Percentiles rank a stretch among this genome's conserved stretches.
Evolutionary conservation across 2,329 filamentous ascomycete species (phyloP).

Genomic region (Dactylonectria macrodidyma): DNA sequence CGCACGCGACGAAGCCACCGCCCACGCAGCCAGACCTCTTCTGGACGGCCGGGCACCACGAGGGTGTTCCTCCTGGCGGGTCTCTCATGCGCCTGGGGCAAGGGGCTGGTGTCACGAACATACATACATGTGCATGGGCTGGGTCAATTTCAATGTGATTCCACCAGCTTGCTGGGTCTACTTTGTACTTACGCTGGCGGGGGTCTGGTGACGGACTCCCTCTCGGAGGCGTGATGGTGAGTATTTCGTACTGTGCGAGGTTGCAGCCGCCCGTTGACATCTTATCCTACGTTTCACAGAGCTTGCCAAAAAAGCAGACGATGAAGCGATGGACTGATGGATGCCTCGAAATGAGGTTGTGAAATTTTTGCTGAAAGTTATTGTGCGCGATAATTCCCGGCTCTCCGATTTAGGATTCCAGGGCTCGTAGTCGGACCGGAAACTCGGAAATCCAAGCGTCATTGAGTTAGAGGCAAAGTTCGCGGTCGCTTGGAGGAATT

Average conservation of each 20-base stretch:
- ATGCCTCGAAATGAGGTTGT: background rate
- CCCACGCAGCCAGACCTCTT: conserved; percentile 23
- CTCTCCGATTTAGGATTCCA: conserved; percentile 18
- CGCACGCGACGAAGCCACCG: conserved; percentile 20
- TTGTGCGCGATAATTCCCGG: conserved; percentile 12
- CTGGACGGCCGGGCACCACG: conserved; percentile 21
- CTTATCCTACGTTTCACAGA: background rate
- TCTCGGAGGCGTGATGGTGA: conserved; percentile 15
- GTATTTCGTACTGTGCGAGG: conserved; percentile 25
- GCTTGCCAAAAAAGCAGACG: background rate
- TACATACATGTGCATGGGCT: conserved; percentile 14
- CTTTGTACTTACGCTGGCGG: too few species aligned
- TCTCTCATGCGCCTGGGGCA: conserved; percentile 19
- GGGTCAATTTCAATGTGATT: conserved; percentile 7
- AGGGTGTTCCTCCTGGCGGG: conserved; percentile 20
- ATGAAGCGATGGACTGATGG: background rate
- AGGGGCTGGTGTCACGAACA: conserved; percentile 27
- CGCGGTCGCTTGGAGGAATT: conserved; percentile 7
- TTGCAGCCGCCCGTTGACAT: conserved; percentile 15
- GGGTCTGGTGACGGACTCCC: conserved; percentile 7
- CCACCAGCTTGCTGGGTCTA: conserved; percentile 5
- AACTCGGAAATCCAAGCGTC: conserved; percentile 23
- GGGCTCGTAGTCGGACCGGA: conserved; percentile 14
- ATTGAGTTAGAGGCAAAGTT: conserved; percentile 17
- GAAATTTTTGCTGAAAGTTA: background rate